phyloP scores from a whole-genome alignment of 208 protist species.

The Vickermania spadyakhi region DNA sequence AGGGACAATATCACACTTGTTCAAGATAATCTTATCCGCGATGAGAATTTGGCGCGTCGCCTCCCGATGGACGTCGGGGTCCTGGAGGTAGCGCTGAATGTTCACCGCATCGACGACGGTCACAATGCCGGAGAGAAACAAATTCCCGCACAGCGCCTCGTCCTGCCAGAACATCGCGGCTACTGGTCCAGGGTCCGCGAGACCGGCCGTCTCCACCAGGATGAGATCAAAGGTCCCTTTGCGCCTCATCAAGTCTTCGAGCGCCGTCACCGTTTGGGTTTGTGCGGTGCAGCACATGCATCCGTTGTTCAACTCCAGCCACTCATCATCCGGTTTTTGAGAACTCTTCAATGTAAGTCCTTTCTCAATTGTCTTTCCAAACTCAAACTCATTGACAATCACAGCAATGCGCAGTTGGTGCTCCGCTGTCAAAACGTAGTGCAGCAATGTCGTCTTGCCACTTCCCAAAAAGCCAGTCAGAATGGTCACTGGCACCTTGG shows the following conservation, averaged over 20 bases:
- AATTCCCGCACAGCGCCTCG: conserved; percentile 50
- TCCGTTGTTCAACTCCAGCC: conserved; percentile 93
- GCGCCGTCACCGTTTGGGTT: conserved; percentile 70
- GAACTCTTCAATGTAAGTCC: conserved; percentile 85
- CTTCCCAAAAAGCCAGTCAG: conserved; percentile 92
- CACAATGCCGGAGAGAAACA: conserved; percentile 86
- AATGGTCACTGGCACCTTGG: conserved; percentile 84
- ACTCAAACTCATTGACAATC: conserved; percentile 92
- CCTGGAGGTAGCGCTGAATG: conserved; percentile 66
- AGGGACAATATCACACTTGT: conserved; percentile 89
- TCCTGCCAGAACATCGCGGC: conserved; percentile 94
- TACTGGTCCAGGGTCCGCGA: conserved; percentile 91
- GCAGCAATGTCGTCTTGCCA: conserved; percentile 91
- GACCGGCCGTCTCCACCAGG: conserved; percentile 84
- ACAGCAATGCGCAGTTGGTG: conserved; percentile 90
- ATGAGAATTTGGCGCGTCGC: conserved; percentile 87
- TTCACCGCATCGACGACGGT: conserved; percentile 86
- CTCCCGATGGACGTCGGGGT: conserved; percentile 54
- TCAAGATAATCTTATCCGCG: conserved; percentile 92
- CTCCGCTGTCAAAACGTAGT: conserved; percentile 85
- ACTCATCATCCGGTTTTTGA: conserved; percentile 91
- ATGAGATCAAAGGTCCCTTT: conserved; percentile 88
- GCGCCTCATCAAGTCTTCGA: conserved; percentile 74
- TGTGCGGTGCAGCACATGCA: conserved; percentile 95
- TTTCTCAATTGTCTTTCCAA: conserved; percentile 88